Conservation (phyloP, 176 grass and related monocot genomes). For the bread wheat (Triticum aestivum) region IWGSC_CS_RefSeq_v2.1 NC_057811.1:392958011-392958510, state of each 20-base stretch:
- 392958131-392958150: constrained; percentile 23
- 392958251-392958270: neutral
- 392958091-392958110: neutral
- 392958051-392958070: neutral
- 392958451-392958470: neutral
- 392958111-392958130: constrained; percentile 29
- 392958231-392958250: neutral
- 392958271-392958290: neutral
- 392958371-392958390: neutral
- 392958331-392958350: neutral
- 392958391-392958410: neutral
- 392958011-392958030: no score
- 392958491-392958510: neutral
- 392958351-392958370: neutral
- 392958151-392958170: neutral
- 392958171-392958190: neutral
- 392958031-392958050: neutral
- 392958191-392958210: neutral
- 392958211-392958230: neutral
- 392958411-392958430: neutral
- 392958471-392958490: neutral
- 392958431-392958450: neutral
- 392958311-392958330: neutral
- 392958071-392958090: constrained; percentile 1
- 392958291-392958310: neutral